Percentiles rank a stretch among this genome's conserved stretches.
Evolutionary conservation across 371 early-diverging fungal species (phyloP).

Genomic region (Lichtheimia corymbifera): DNA sequence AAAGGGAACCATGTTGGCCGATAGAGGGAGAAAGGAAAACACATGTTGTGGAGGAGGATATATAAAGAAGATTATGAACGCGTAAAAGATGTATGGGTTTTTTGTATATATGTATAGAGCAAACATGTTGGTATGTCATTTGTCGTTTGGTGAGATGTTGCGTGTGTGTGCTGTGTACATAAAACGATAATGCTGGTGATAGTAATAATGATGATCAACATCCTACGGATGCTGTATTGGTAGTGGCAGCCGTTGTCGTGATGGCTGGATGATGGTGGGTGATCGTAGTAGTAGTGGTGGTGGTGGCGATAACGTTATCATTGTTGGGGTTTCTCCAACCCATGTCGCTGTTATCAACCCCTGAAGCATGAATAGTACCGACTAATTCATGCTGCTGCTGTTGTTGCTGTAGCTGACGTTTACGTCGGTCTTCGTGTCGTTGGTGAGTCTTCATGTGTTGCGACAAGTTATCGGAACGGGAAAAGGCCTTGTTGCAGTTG

Average conservation of each 20-base stretch:
- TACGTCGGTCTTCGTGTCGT: constrained; percentile 38
- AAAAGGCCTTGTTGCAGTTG: constrained; percentile 79
- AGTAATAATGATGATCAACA: no score
- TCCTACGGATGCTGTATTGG: no score
- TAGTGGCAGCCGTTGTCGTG: no score
- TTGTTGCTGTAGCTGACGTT: constrained; percentile 27
- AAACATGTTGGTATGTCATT: no score
- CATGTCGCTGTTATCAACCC: background rate
- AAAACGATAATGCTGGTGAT: background rate
- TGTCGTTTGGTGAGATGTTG: background rate
- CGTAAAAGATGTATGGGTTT: no score
- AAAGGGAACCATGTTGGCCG: background rate
- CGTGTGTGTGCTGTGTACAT: background rate
- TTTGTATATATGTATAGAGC: no score
- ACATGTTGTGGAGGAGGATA: no score
- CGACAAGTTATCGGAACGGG: constrained; percentile 75
- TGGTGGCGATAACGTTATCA: no score
- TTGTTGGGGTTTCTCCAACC: no score
- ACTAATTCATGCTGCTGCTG: constrained; percentile 4
- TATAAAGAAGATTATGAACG: no score
- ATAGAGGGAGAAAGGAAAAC: background rate
- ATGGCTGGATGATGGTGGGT: no score
- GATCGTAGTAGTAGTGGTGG: no score
- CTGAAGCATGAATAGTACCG: constrained; percentile 1
- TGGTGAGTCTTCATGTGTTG: constrained; percentile 67